A percentile compares a stretch with the other conserved stretches of the same genome.
Evolutionary conservation across 2,329 filamentous ascomycete species (phyloP).

Genomic region (Aspergillus spinulosporus): DNA sequence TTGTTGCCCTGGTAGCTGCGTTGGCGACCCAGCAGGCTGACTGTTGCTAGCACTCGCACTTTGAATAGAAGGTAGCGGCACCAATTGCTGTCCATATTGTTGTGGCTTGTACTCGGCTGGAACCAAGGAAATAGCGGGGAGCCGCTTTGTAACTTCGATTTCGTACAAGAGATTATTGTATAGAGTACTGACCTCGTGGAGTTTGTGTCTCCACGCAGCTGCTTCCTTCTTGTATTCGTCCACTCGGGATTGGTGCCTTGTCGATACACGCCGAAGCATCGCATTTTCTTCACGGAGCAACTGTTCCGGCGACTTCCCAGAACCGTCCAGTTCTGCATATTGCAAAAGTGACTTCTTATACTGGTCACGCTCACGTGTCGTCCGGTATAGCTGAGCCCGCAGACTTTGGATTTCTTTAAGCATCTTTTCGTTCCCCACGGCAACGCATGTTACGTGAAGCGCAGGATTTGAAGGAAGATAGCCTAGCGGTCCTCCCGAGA

Average conservation of each 20-base stretch:
- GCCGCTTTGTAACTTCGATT: constrained; percentile 21
- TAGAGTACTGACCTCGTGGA: constrained; percentile 23
- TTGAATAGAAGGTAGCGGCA: not conserved
- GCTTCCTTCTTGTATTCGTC: constrained; percentile 31
- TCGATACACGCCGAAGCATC: constrained; percentile 28
- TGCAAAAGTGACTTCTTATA: constrained; percentile 28
- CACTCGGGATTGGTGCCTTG: constrained; percentile 26
- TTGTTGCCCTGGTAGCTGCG: not conserved
- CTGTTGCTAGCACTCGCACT: not conserved
- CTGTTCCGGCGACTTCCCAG: constrained; percentile 30
- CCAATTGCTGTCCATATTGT: not conserved
- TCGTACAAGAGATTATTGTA: constrained; percentile 31
- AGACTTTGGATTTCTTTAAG: constrained; percentile 25
- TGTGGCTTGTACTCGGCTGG: constrained; percentile 22
- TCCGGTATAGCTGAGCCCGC: constrained; percentile 24
- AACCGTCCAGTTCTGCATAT: constrained; percentile 29
- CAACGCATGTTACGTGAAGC: constrained; percentile 31
- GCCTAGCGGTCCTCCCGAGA: constrained; percentile 26
- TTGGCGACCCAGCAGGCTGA: not conserved
- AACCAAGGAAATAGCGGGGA: constrained; percentile 20
- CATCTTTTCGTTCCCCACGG: constrained; percentile 27
- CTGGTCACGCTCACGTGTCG: constrained; percentile 33
- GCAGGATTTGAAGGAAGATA: constrained; percentile 34
- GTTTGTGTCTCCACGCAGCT: constrained; percentile 27
- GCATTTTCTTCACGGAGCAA: constrained; percentile 25